Evolutionary conservation across 345 rosid species (phyloP), one percentile per base, ranked within the genome.

Genomic region (Moricandia moricandioides): DNA sequence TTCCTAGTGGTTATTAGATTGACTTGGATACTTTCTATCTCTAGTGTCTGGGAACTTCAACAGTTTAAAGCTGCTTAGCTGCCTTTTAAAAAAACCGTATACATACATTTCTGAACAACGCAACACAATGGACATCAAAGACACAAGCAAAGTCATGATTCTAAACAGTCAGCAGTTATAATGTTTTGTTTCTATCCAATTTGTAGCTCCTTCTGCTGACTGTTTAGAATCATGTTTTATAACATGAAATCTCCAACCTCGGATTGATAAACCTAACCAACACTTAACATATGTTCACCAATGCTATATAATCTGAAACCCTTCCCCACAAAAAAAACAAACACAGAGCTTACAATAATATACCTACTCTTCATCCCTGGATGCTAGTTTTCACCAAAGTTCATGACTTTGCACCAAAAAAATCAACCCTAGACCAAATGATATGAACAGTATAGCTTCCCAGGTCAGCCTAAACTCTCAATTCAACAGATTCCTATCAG

Each of bases 401-500:
- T 52, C 26, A 45, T 33, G 16, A 24, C 33, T 59, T 59, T 3
- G 2, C 45, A 34, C 62, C 8, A 10, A 47, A 8, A n/a, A n/a
- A n/a, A n/a, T n/a, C n/a, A 18, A 52, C 16, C 17, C 24, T 21
- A 21, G 24, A 65, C 26, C n/a, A n/a, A 57, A 18, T 31, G 51
- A 40, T 29, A 11, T 4, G n/a, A 56, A 24, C n/a, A 4, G 39
- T 47, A 21, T 33, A 2, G 29, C 54, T 57, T 67, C 73, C 65
- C 70, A 70, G 4, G n/a, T 9, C 29, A 70, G 2, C 52, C 70
- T 30, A 57, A 71, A 65, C 12, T 45, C 62, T 57, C 62, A 64
- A 57, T 57, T 56, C 51, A 21, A n/a, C 59, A 62, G n/a, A 76
- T 35, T 40, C 45, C 70, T 62, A 55, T n/a, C 70, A 24, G 8